phyloP scores from a whole-genome alignment of 805 yeast species.

The Wickerhamiella galacta region DNA sequence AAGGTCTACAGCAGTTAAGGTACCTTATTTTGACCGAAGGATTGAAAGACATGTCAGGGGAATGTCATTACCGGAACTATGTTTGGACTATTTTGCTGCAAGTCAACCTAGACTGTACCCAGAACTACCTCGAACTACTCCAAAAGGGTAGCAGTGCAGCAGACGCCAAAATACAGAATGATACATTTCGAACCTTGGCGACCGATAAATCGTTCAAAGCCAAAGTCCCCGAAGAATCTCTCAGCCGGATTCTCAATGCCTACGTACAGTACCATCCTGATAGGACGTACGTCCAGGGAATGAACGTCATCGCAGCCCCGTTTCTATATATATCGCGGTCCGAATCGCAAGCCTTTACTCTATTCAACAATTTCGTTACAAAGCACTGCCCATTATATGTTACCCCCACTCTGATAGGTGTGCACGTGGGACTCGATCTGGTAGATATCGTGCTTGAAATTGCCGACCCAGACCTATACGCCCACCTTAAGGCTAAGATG shows the following conservation, averaged over 20 bases:
- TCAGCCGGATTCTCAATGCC: slow-evolving; percentile 56
- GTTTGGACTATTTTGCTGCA: slow-evolving; percentile 69
- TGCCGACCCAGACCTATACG: slow-evolving; percentile 56
- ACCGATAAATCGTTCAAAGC: slow-evolving; percentile 49
- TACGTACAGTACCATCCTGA: slow-evolving; percentile 34
- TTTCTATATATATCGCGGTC: slow-evolving; percentile 56
- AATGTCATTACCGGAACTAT: slow-evolving; percentile 51
- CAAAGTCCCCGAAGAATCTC: slow-evolving; percentile 50
- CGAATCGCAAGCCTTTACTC: slow-evolving; percentile 71
- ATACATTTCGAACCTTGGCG: slow-evolving; percentile 70
- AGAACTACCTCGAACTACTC: slow-evolving; percentile 37
- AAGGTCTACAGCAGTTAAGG: slow-evolving; percentile 37
- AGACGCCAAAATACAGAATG: slow-evolving; percentile 60
- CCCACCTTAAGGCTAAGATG: slow-evolving; percentile 41
- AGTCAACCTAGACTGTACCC: slow-evolving; percentile 40
- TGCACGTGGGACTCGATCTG: slow-evolving; percentile 52
- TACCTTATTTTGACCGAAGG: slow-evolving; percentile 37
- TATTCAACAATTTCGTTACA: slow-evolving; percentile 46
- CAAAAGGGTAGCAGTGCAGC: slow-evolving; percentile 40
- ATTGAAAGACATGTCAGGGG: slow-evolving; percentile 14
- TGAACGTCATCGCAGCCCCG: slow-evolving; percentile 78
- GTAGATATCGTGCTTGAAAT: slow-evolving; percentile 58
- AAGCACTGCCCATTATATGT: slow-evolving; percentile 62
- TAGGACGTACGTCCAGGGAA: slow-evolving; percentile 52
- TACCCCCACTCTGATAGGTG: slow-evolving; percentile 63